Percentiles rank a stretch among this genome's conserved stretches.
Evolutionary conservation across 2,329 filamentous ascomycete species (phyloP).

Genomic region (Tolypocladium amazonense): DNA sequence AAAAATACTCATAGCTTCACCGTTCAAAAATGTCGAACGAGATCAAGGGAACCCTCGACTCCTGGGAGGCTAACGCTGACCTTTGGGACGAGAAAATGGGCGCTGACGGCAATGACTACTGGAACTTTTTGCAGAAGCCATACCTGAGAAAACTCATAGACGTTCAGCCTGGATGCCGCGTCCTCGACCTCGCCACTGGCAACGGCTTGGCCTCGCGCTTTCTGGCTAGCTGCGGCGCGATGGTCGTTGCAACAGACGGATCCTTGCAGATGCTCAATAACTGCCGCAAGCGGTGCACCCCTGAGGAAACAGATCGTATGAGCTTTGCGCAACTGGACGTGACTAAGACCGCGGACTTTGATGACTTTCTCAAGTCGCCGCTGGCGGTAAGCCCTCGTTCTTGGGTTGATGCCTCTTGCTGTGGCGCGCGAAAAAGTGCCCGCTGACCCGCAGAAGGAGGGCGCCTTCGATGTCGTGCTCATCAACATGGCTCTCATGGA

Average conservation of each 20-base stretch:
- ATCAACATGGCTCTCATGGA: conserved; percentile 42
- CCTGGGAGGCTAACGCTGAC: conserved; percentile 30
- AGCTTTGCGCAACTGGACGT: conserved; percentile 25
- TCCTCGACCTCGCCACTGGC: conserved; percentile 37
- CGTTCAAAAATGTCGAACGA: background rate
- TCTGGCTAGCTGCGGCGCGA: conserved; percentile 23
- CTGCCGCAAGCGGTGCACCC: conserved; percentile 12
- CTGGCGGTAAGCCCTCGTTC: conserved; percentile 2
- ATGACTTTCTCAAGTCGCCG: conserved; percentile 12
- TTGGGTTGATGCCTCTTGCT: background rate
- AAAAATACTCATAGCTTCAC: background rate
- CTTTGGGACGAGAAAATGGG: conserved; percentile 31
- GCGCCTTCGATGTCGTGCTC: conserved; percentile 29
- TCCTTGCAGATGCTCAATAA: conserved; percentile 27
- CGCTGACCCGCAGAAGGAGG: conserved; percentile 8
- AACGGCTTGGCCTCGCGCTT: conserved; percentile 37
- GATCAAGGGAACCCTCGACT: conserved; percentile 11
- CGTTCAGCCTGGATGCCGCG: conserved; percentile 12
- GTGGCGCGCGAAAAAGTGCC: background rate
- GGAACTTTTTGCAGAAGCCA: conserved; percentile 29
- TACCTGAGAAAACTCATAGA: conserved; percentile 23
- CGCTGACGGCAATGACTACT: conserved; percentile 32
- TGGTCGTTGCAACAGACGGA: conserved; percentile 34
- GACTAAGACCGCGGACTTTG: conserved; percentile 21
- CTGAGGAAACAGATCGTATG: conserved; percentile 11